Evolutionary conservation across 2,329 filamentous ascomycete species (phyloP), one percentile per base, ranked within the genome.

Genomic region (Epichloe elymi): DNA sequence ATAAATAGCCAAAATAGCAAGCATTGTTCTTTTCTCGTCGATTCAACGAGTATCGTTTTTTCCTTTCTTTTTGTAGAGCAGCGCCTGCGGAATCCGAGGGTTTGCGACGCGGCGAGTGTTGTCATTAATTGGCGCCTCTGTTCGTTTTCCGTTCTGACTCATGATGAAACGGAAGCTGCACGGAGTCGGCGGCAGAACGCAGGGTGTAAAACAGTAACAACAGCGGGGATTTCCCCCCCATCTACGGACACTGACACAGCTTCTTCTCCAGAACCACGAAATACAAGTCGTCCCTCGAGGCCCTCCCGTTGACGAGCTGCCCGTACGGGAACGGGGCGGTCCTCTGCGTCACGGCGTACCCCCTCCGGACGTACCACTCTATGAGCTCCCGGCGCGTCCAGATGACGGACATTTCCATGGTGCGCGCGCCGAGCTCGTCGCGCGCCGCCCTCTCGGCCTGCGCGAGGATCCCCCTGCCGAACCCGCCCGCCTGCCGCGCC

Each of bases 341-440:
- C 59, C 68, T 63, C 5, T 66, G 69, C 4, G 69, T 71, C 49
- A 53, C 56, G 17, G 20, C 36, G 49, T 74, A 76, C 0, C 74
- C 74, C 20, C 69, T 58, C 5, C 71, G 59, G 7, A 63, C 44
- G 51, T 76, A 76, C 68, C 71, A 76, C 17, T 61, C 57, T 44
- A 75, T 68, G 43, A 76, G 59, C 58, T 74, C 72, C 0, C 61
- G 53, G 11, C 74, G 58, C 14, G 61, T 61, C 64, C 64, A 69
- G 35, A 76, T 68, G 38, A 74, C 73, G 7, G 53, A 58, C 68
- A 76, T 70, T 55, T 72, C 70, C 60, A 76, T 59, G 49, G 54
- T 58, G 1, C 40, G 33, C 0, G 62, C 62, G 0, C 64, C 65
- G 61, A 67, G 69, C 45, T 56, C 56, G 43, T 58, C 51, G 33